These are phyloP conservation scores for Terfezia boudieri DNA, from an alignment of 495 filamentous ascomycete species.

Conservation along the genomic window DNA sequence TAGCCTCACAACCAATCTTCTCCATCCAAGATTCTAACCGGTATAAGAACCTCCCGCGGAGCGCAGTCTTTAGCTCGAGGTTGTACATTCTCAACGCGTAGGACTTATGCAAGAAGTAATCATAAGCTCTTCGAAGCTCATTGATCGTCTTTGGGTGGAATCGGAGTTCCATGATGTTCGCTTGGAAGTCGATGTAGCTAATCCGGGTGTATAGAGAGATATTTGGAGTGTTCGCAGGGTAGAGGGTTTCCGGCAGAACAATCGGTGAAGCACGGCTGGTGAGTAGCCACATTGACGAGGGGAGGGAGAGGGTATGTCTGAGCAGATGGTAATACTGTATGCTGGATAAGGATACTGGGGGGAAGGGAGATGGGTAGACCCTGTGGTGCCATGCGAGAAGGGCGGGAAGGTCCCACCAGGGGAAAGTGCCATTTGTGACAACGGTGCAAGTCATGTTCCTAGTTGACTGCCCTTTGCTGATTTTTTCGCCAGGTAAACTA, in stretches of 20 bases:
- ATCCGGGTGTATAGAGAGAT: background rate
- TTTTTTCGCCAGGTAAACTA: too few relatives aligned
- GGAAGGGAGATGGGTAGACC: too few relatives aligned
- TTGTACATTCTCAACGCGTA: background rate
- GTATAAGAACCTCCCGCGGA: background rate
- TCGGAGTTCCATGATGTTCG: background rate
- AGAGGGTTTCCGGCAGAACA: background rate
- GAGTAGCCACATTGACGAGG: background rate
- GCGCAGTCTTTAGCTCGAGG: background rate
- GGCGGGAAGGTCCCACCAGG: background rate
- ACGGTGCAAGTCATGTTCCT: background rate
- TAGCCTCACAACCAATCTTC: background rate
- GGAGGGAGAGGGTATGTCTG: background rate
- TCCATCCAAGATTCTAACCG: background rate
- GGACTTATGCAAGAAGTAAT: background rate
- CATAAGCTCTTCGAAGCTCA: background rate
- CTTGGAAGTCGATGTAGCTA: background rate
- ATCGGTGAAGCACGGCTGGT: background rate
- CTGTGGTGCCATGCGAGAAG: too few relatives aligned
- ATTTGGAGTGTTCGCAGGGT: background rate
- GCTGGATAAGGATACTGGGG: too few relatives aligned
- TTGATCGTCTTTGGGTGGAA: background rate
- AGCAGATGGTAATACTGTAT: background rate
- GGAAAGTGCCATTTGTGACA: background rate
- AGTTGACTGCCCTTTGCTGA: too few relatives aligned